These are phyloP conservation scores for Saitozyma podzolica DNA, from an alignment of 768 basidiomycete species.

Conservation along the genomic window DNA sequence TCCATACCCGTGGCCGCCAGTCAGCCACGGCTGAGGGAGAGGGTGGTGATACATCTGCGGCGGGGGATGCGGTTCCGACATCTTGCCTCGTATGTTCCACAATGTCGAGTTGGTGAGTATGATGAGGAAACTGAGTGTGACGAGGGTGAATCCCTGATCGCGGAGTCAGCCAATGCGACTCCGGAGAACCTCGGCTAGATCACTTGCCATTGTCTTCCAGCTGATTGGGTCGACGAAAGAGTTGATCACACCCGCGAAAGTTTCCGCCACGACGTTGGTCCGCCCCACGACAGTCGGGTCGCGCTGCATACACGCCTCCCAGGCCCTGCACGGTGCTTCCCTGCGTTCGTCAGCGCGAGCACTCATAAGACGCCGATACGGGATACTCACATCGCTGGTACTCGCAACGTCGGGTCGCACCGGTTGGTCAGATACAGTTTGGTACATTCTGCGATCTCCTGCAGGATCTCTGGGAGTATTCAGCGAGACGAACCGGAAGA, in stretches of 20 bases:
- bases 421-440: constrained; percentile 77
- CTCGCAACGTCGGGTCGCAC: constrained; percentile 66
- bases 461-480: constrained; percentile 66
- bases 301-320: constrained; percentile 94
- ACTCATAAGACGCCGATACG: not conserved
- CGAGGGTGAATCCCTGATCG: constrained; percentile 49
- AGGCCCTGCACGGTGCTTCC: constrained; percentile 75
- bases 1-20: not conserved
- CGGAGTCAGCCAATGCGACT: not conserved
- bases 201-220: constrained; percentile 88
- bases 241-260: constrained; percentile 93
- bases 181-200: not conserved
- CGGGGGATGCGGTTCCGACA: not conserved
- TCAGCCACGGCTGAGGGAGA: constrained; percentile 6
- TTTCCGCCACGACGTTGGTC: constrained; percentile 85
- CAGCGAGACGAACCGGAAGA: not conserved
- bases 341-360: constrained; percentile 22
- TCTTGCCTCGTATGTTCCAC: constrained; percentile 41
- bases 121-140: constrained; percentile 48
- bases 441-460: constrained; percentile 87
- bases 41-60: constrained; percentile 5
- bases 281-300: constrained; percentile 87
- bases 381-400: constrained; percentile 71
- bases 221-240: constrained; percentile 96
- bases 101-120: constrained; percentile 51